phyloP scores from a whole-genome alignment of 73 alveolate genomes.

The Stentor coeruleus region DNA sequence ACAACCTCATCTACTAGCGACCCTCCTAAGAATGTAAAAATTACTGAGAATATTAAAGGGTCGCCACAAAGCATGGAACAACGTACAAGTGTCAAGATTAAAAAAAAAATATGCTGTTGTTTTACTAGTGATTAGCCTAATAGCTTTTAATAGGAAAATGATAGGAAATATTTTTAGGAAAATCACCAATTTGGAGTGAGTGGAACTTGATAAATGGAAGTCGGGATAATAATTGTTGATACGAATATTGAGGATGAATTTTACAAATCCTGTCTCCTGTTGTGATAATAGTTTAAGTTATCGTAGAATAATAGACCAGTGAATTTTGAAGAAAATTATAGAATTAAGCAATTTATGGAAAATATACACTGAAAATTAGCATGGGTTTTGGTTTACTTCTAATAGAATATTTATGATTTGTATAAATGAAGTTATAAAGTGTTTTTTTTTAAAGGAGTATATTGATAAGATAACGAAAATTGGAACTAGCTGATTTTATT shows the following conservation, averaged over 20 bases:
- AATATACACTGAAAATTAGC: constrained; percentile 67
- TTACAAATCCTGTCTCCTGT: constrained; percentile 97
- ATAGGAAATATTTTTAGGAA: not conserved
- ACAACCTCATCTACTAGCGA: no score
- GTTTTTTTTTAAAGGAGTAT: constrained; percentile 81
- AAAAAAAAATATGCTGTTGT: not conserved
- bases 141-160: not conserved
- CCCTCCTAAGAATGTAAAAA: no score
- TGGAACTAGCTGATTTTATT: constrained; percentile 96
- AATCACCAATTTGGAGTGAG: constrained; percentile 62
- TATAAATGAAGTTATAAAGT: constrained; percentile 93
- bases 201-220: constrained; percentile 94
- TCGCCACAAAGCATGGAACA: no score
- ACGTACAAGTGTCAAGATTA: no score
- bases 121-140: not conserved
- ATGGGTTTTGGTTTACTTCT: constrained; percentile 87
- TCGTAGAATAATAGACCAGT: constrained; percentile 81
- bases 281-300: constrained; percentile 89
- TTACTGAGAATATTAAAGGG: no score
- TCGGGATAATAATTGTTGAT: constrained; percentile 90
- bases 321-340: constrained; percentile 68
- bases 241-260: constrained; percentile 90
- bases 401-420: constrained; percentile 91
- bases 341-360: constrained; percentile 75
- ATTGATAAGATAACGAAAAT: constrained; percentile 92